These are phyloP conservation scores for Phlegmacium glaucopus DNA, from an alignment of 768 basidiomycete species.

Conservation along the genomic window DNA sequence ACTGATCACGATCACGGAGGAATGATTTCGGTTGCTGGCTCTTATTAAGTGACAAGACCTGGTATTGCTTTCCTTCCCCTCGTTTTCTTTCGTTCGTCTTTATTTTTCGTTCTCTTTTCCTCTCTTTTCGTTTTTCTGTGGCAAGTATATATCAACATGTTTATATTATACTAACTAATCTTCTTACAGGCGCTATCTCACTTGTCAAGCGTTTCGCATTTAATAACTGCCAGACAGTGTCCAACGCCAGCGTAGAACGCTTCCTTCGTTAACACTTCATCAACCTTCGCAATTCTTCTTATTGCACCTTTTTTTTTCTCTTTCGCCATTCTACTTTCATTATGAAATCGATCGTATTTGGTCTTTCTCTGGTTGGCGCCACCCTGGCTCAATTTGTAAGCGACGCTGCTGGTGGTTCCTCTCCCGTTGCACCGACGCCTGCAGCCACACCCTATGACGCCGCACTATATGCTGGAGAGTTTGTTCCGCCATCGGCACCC, in stretches of 20 bases:
- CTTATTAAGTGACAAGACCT: slow-evolving; percentile 10
- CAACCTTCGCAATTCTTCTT: slow-evolving; percentile 35
- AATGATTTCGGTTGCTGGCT: slow-evolving; percentile 32
- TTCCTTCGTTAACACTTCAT: slow-evolving; percentile 24
- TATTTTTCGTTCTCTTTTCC: slow-evolving; percentile 31
- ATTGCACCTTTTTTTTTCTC: slow-evolving; percentile 40
- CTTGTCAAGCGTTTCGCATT: slow-evolving; percentile 37
- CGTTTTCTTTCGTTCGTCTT: slow-evolving; percentile 40
- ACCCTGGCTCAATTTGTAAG: slow-evolving; percentile 49
- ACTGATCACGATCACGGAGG: slow-evolving; percentile 15
- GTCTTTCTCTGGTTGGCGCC: slow-evolving; percentile 54
- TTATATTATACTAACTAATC: slow-evolving; percentile 32
- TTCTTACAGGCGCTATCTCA: slow-evolving; percentile 26
- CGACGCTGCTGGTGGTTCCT: neutral
- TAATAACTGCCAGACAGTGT: slow-evolving; percentile 65
- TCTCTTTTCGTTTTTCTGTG: slow-evolving; percentile 21
- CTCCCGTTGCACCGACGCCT: slow-evolving; percentile 19
- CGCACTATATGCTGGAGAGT: slow-evolving; percentile 23
- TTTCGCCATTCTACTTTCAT: slow-evolving; percentile 27
- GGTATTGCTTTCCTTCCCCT: slow-evolving; percentile 27
- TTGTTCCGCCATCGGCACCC: slow-evolving; percentile 33
- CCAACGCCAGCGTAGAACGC: slow-evolving; percentile 69
- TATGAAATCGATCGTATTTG: slow-evolving; percentile 62
- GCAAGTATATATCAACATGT: neutral
- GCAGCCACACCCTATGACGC: slow-evolving; percentile 14